phyloP scores from a whole-genome alignment of 352 stramenopile species.

The Phytopythium vexans region DNA sequence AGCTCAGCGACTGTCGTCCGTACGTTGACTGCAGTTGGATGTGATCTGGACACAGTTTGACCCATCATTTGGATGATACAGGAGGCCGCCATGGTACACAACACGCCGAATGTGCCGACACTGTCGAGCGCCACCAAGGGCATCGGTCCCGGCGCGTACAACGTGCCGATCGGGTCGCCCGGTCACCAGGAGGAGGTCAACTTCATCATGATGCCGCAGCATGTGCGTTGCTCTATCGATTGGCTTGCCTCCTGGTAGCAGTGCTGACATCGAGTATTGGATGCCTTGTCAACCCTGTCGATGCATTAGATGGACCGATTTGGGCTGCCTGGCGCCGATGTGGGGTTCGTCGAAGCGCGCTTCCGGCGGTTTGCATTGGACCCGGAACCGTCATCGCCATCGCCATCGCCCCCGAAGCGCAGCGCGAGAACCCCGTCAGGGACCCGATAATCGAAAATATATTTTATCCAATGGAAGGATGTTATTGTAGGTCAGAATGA shows the following conservation, averaged over 20 bases:
- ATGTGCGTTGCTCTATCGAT: conserved; percentile 29
- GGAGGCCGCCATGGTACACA: conserved; percentile 72
- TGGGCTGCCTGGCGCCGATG: conserved; percentile 36
- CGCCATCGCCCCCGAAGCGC: background rate
- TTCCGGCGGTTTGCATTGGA: conserved; percentile 62
- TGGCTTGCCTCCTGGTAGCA: background rate
- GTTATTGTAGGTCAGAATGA: background rate
- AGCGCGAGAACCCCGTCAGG: background rate
- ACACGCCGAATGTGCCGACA: conserved; percentile 65
- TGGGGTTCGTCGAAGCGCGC: conserved; percentile 58
- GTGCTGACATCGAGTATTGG: background rate
- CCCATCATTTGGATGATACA: conserved; percentile 6
- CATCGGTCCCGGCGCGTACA: conserved; percentile 56
- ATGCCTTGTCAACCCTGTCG: background rate
- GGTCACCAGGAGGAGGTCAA: conserved; percentile 42
- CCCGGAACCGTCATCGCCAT: conserved; percentile 21
- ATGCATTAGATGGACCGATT: conserved; percentile 48
- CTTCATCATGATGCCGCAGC: conserved; percentile 71
- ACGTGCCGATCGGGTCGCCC: conserved; percentile 11
- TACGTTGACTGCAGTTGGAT: conserved; percentile 14
- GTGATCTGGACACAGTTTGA: background rate
- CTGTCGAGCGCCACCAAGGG: conserved; percentile 47
- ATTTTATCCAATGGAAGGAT: conserved; percentile 10
- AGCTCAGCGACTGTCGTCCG: conserved; percentile 46
- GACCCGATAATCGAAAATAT: background rate